Evolutionary conservation across 306 rosid species (phyloP).

Genomic region (Malus domestica): DNA sequence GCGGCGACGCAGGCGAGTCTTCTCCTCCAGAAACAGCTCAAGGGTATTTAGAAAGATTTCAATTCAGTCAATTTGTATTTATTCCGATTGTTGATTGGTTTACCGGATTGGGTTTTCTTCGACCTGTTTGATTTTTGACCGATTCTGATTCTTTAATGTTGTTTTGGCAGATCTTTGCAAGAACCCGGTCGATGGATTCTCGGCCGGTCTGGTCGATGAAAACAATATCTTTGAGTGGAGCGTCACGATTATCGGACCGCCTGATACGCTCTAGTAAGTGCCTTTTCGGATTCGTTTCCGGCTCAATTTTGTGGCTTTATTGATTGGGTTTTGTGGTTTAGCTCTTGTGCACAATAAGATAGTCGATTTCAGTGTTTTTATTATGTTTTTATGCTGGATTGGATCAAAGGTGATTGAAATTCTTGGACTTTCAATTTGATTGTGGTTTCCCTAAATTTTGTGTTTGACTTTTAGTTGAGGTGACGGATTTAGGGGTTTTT

Average conservation of each 20-base stretch:
- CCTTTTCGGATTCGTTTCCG: background rate
- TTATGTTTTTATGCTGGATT: background rate
- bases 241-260: constrained; percentile 96
- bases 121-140: background rate
- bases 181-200: constrained; percentile 88
- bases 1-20: constrained; percentile 94
- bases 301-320: background rate
- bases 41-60: constrained; percentile 36
- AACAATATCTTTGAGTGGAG: constrained; percentile 94
- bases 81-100: constrained; percentile 21
- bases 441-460: background rate
- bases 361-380: background rate
- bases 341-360: background rate
- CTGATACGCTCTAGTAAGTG: constrained; percentile 92
- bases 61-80: background rate
- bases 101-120: constrained; percentile 7
- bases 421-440: background rate
- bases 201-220: constrained; percentile 94
- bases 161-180: constrained; percentile 78
- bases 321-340: background rate
- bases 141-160: constrained; percentile 1
- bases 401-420: constrained; percentile 18
- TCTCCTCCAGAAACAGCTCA: constrained; percentile 92
- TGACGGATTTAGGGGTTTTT: background rate
- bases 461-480: background rate